Conservation (phyloP, 2,329 filamentous ascomycete genomes). For the Scopulariopsis brevicaulis region DNA sequence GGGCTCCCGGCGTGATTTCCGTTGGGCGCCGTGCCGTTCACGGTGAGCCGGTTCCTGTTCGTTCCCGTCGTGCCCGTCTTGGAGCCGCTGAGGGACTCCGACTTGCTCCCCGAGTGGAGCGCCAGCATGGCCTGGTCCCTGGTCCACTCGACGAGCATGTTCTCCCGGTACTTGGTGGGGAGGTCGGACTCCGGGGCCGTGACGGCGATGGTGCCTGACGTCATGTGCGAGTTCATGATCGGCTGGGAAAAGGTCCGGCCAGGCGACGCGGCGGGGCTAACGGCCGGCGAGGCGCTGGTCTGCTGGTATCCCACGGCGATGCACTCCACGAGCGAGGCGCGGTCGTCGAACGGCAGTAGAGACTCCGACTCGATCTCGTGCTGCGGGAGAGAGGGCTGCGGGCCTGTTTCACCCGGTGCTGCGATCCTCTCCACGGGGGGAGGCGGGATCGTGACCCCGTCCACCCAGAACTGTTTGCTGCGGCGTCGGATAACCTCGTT, state of each 20-base stretch:
- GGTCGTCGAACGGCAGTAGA: conserved; percentile 65
- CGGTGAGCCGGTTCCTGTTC: conserved; percentile 43
- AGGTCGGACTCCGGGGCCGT: conserved; percentile 40
- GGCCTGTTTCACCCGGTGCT: conserved; percentile 32
- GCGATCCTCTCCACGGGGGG: conserved; percentile 50
- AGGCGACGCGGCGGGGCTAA: conserved; percentile 61
- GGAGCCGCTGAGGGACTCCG: conserved; percentile 67
- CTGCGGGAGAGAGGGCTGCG: conserved; percentile 32
- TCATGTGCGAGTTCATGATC: conserved; percentile 39
- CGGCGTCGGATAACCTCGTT: conserved; percentile 67
- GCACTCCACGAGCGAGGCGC: conserved; percentile 58
- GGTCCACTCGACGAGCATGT: conserved; percentile 72
- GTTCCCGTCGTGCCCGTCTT: conserved; percentile 49
- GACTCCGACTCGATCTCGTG: conserved; percentile 50
- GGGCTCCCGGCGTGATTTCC: conserved; percentile 19
- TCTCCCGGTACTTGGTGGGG: conserved; percentile 55
- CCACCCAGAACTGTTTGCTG: conserved; percentile 67
- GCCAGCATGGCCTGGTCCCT: conserved; percentile 60
- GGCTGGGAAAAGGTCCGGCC: conserved; percentile 52
- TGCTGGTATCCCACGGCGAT: conserved; percentile 63
- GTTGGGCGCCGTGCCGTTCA: conserved; percentile 34
- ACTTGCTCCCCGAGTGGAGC: conserved; percentile 57
- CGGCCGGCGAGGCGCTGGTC: conserved; percentile 48
- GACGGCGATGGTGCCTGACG: conserved; percentile 18
- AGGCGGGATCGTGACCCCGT: conserved; percentile 61